Conservation (phyloP, 2,329 filamentous ascomycete species). For the Pseudonectria buxi region DNA sequence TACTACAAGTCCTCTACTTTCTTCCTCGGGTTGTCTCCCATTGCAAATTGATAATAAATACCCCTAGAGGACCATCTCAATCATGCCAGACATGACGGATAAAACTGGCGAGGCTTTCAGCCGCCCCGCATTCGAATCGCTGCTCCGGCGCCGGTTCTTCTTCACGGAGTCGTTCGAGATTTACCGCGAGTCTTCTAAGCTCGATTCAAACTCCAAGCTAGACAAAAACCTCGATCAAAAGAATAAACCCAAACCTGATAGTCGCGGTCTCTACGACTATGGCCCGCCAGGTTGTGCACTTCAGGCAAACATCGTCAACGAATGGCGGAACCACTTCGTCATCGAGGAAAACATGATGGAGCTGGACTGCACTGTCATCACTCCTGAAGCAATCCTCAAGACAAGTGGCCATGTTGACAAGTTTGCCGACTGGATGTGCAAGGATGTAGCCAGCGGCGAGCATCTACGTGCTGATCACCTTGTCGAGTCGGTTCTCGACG, state of each 20-base stretch:
- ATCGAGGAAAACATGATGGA: slow-evolving; percentile 92
- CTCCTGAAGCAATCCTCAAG: slow-evolving; percentile 88
- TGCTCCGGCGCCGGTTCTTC: slow-evolving; percentile 84
- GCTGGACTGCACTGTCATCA: slow-evolving; percentile 89
- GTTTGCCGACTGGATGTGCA: slow-evolving; percentile 99
- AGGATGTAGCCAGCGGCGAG: slow-evolving; percentile 94
- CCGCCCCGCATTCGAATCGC: slow-evolving; percentile 69
- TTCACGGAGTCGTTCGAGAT: slow-evolving; percentile 95
- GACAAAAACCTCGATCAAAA: no score
- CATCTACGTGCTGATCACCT: slow-evolving; percentile 95
- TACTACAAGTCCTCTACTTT: no score
- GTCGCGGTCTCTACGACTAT: slow-evolving; percentile 87
- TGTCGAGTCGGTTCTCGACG: slow-evolving; percentile 88
- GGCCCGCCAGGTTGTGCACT: slow-evolving; percentile 82
- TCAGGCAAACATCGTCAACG: slow-evolving; percentile 79
- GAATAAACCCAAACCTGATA: slow-evolving; percentile 50
- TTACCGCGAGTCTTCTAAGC: slow-evolving; percentile 48
- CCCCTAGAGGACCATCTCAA: slow-evolving; percentile 24
- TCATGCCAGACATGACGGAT: slow-evolving; percentile 58
- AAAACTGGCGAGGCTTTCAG: slow-evolving; percentile 88
- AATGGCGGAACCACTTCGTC: slow-evolving; percentile 91
- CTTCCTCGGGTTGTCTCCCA: no score
- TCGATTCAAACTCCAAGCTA: no score
- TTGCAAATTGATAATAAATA: slow-evolving; percentile 20
- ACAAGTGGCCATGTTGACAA: slow-evolving; percentile 96